These are phyloP conservation scores for Rutidosis leptorrhynchoides DNA, from an alignment of 129 eudicot genomes.

Conservation along the genomic window DNA sequence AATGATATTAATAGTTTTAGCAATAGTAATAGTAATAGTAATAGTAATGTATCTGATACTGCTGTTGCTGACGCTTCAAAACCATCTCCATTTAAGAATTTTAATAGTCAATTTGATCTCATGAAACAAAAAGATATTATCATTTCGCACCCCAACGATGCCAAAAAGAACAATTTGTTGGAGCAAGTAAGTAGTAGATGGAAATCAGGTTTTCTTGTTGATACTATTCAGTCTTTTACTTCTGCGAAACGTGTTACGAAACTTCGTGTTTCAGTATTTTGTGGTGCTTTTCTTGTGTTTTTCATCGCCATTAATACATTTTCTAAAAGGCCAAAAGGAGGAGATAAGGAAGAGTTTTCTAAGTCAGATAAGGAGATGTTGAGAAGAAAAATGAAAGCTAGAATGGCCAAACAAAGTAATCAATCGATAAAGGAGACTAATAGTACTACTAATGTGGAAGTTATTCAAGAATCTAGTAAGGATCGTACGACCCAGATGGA, in stretches of 20 bases:
- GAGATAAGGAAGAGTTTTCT: slow-evolving; percentile 38
- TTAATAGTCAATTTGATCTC: not conserved
- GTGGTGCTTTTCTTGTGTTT: slow-evolving; percentile 55
- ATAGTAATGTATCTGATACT: not conserved
- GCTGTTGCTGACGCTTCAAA: not conserved
- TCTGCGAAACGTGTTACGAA: slow-evolving; percentile 22
- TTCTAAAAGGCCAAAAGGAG: slow-evolving; percentile 25
- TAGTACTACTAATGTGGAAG: slow-evolving; percentile 45
- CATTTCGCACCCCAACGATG: not conserved
- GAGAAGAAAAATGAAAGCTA: slow-evolving; percentile 78
- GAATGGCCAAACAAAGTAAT: slow-evolving; percentile 42
- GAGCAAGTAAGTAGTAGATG: not conserved
- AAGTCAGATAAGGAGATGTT: slow-evolving; percentile 72
- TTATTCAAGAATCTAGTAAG: slow-evolving; percentile 41
- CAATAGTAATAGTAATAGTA: not conserved
- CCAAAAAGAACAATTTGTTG: not conserved
- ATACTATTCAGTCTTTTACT: not conserved
- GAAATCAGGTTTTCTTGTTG: not conserved
- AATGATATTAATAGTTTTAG: not conserved
- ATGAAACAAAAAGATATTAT: not conserved
- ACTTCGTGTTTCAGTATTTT: slow-evolving; percentile 46
- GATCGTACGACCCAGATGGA: slow-evolving; percentile 7
- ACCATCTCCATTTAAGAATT: not conserved
- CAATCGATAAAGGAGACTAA: slow-evolving; percentile 20
- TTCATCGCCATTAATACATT: slow-evolving; percentile 35